phyloP scores from a whole-genome alignment of 2,329 filamentous ascomycete species.

The Penicillium verrucosum region DNA sequence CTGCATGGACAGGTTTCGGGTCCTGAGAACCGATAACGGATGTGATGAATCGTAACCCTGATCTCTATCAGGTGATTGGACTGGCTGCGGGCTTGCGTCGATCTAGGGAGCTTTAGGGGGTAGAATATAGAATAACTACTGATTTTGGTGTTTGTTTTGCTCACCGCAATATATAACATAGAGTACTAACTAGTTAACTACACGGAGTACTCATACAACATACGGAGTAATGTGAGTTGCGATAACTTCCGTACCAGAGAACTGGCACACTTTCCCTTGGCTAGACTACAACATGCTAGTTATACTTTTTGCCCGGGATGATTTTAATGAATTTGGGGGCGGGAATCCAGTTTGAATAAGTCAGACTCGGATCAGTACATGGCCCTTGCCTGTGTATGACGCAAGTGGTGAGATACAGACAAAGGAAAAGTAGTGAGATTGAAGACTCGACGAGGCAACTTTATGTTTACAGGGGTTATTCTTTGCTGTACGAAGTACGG shows the following conservation, averaged over 20 bases:
- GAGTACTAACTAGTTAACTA: too few species aligned
- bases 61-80: conserved; percentile 9
- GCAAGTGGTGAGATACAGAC: conserved; percentile 2
- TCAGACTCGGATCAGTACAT: conserved; percentile 1
- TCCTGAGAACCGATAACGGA: conserved; percentile 2
- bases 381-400: conserved; percentile 9
- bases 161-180: conserved; percentile 1
- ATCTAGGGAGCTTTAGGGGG: background rate
- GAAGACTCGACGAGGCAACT: conserved; percentile 2
- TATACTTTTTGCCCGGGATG: background rate
- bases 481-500: background rate
- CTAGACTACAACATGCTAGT: background rate
- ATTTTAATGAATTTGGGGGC: background rate
- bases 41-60: conserved; percentile 8
- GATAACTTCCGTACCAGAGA: background rate
- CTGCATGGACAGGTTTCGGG: background rate
- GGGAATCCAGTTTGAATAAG: background rate
- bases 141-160: background rate
- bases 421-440: background rate
- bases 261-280: background rate
- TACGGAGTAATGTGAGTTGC: background rate
- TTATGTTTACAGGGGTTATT: background rate
- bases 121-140: background rate
- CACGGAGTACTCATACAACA: background rate
- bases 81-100: background rate